These are phyloP conservation scores for Lentinus polychrous DNA, from an alignment of 1,284 basidiomycete genomes.

Conservation along the genomic window DNA sequence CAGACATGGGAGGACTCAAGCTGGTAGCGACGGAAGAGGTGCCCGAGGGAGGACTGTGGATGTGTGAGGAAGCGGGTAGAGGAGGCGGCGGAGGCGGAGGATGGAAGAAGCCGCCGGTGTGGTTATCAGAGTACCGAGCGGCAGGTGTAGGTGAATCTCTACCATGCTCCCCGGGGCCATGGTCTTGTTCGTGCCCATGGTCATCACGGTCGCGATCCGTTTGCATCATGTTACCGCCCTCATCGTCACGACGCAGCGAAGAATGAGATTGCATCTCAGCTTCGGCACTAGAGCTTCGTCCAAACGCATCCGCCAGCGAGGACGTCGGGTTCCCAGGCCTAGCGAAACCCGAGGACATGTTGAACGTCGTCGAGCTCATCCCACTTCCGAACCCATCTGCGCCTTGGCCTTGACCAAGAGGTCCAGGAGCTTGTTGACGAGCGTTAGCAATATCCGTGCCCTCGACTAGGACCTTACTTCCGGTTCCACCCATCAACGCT, in stretches of 20 bases:
- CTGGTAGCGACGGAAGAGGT: background rate
- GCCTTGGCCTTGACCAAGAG: background rate
- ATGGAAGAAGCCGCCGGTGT: background rate
- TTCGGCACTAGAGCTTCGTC: background rate
- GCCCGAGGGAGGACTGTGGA: background rate
- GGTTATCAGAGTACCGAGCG: background rate
- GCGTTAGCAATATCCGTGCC: background rate
- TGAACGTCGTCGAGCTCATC: constrained; percentile 15
- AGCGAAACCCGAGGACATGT: constrained; percentile 16
- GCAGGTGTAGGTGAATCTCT: constrained; percentile 6
- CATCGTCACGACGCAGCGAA: too few relatives aligned
- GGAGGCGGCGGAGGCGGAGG: constrained; percentile 2
- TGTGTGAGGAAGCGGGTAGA: background rate
- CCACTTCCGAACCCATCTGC: background rate
- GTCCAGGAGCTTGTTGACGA: background rate
- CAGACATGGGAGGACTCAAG: too few relatives aligned
- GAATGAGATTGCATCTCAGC: too few relatives aligned
- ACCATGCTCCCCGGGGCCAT: background rate
- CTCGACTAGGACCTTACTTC: background rate
- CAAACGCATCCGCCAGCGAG: constrained; percentile 32
- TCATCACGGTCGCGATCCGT: too few relatives aligned
- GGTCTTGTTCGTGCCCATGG: too few relatives aligned
- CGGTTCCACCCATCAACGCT: constrained; percentile 3
- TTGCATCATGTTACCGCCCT: background rate
- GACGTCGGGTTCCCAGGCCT: constrained; percentile 29